phyloP scores from a whole-genome alignment of 352 stramenopile species.

The Pythium aristosporum region DNA sequence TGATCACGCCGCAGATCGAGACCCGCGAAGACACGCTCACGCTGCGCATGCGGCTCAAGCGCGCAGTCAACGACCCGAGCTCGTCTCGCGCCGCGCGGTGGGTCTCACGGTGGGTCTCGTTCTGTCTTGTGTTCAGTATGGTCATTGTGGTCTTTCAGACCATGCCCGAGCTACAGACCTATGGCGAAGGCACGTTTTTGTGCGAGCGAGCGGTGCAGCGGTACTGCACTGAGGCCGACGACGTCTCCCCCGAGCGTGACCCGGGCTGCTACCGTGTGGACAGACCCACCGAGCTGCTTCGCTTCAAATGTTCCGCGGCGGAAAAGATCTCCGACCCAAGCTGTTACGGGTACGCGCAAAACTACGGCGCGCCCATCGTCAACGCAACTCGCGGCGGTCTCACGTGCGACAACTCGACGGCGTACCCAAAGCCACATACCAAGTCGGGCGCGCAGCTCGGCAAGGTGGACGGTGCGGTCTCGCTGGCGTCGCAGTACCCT shows the following conservation, averaged over 20 bases:
- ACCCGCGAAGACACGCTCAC: conserved; percentile 34
- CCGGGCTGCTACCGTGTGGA: conserved; percentile 61
- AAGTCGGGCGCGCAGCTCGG: conserved; percentile 2
- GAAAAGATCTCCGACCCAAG: conserved; percentile 39
- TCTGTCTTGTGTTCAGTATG: conserved; percentile 71
- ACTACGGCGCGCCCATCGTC: conserved; percentile 36
- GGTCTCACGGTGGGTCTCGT: conserved; percentile 57
- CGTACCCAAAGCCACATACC: conserved; percentile 13
- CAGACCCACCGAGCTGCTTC: conserved; percentile 33
- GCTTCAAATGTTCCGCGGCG: conserved; percentile 44
- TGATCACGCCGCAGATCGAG: conserved; percentile 52
- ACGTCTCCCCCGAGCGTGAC: conserved; percentile 38
- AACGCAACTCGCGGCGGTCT: conserved; percentile 34
- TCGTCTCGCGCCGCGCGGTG: conserved; percentile 42
- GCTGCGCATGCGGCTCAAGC: conserved; percentile 37
- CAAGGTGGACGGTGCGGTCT: conserved; percentile 29
- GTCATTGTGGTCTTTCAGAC: conserved; percentile 77
- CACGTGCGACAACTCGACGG: conserved; percentile 43
- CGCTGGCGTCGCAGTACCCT: conserved; percentile 17
- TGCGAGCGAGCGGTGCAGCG: conserved; percentile 55
- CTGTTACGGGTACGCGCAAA: conserved; percentile 58
- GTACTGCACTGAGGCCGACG: conserved; percentile 42
- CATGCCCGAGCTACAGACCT: conserved; percentile 76
- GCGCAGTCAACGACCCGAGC: conserved; percentile 40
- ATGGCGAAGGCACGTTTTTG: conserved; percentile 55